These are phyloP conservation scores for Ophiostoma piceae DNA, from an alignment of 2,329 filamentous ascomycete species.

Conservation along the genomic window DNA sequence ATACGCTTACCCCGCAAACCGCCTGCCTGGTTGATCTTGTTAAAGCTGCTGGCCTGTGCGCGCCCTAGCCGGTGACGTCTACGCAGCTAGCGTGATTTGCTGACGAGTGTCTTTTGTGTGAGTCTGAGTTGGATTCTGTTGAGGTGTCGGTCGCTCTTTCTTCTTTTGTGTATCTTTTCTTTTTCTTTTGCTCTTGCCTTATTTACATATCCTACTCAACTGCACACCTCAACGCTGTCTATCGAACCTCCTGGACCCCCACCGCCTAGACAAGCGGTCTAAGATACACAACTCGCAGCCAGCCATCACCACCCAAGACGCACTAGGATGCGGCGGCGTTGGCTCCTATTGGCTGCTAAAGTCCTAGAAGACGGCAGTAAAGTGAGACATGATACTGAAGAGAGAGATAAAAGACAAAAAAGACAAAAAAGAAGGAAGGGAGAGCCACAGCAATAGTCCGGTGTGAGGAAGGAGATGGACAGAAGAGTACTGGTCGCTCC, in stretches of 20 bases:
- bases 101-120: neutral
- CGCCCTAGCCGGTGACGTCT: slow-evolving; percentile 11
- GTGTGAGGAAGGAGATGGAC: neutral
- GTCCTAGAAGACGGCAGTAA: neutral
- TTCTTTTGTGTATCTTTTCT: neutral
- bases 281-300: neutral
- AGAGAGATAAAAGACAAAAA: neutral
- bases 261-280: neutral
- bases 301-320: neutral
- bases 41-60: neutral
- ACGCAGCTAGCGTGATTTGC: neutral
- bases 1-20: slow-evolving; percentile 11
- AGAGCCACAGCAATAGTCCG: neutral
- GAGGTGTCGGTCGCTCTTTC: slow-evolving; percentile 1
- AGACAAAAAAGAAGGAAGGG: neutral
- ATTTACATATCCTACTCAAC: neutral
- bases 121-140: neutral
- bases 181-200: neutral
- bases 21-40: neutral
- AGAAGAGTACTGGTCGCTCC: neutral
- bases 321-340: neutral
- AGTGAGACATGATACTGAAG: neutral
- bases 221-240: neutral
- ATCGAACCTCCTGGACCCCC: neutral
- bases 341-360: slow-evolving; percentile 3